phyloP scores from a whole-genome alignment of 129 eudicot genomes.

The sunflower (Helianthus annuus) region HanXRQr2.0-SUNRISE NC_035445.2:91959477-91959976 shows the following conservation, averaged over 20 bases:
- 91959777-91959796: neutral
- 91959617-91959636: neutral
- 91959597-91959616: neutral
- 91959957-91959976: too few relatives aligned
- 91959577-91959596: neutral
- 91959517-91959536: neutral
- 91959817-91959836: too few relatives aligned
- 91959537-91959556: neutral
- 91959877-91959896: too few relatives aligned
- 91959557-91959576: neutral
- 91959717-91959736: neutral
- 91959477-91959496: neutral
- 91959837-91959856: too few relatives aligned
- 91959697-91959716: neutral
- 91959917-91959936: too few relatives aligned
- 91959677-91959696: neutral
- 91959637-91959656: neutral
- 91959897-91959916: too few relatives aligned
- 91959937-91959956: too few relatives aligned
- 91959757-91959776: neutral
- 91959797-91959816: too few relatives aligned
- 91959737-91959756: neutral
- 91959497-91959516: neutral
- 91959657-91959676: neutral
- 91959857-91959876: too few relatives aligned